A percentile compares a stretch with the other conserved stretches of the same genome.
phyloP scores from a whole-genome alignment of 805 yeast genomes.

The Pichia californica region DNA sequence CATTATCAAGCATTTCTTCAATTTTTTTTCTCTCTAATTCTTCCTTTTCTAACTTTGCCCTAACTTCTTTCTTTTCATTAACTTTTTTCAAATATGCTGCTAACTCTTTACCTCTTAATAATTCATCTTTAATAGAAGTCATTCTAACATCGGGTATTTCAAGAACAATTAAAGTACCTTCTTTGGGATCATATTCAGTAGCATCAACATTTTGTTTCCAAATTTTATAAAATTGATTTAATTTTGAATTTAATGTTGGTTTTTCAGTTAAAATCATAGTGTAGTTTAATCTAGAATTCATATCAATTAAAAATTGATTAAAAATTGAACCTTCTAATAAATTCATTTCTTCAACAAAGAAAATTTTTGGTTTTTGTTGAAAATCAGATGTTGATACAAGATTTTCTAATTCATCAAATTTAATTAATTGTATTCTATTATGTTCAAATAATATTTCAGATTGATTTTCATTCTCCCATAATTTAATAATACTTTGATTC shows the following conservation, averaged over 20 bases:
- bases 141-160: conserved; percentile 31
- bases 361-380: conserved; percentile 55
- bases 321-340: conserved; percentile 59
- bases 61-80: conserved; percentile 37
- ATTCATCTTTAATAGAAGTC: conserved; percentile 40
- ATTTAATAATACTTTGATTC: conserved; percentile 77
- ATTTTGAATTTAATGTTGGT: conserved; percentile 27
- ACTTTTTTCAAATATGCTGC: conserved; percentile 40
- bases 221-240: conserved; percentile 4
- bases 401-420: conserved; percentile 48
- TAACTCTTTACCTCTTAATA: conserved; percentile 45
- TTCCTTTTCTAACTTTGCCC: conserved; percentile 28
- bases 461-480: conserved; percentile 65
- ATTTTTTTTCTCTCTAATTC: conserved; percentile 21
- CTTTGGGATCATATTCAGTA: conserved; percentile 33
- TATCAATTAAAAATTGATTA: conserved; percentile 41
- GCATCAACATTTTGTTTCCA: conserved; percentile 17
- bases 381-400: conserved; percentile 24
- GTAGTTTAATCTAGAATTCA: conserved; percentile 60
- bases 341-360: conserved; percentile 68
- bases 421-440: conserved; percentile 47
- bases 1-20: conserved; percentile 28
- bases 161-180: conserved; percentile 55
- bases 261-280: conserved; percentile 73
- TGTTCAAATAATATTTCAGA: conserved; percentile 66